Percentiles rank a stretch among this genome's conserved stretches.
phyloP scores from a whole-genome alignment of 2,329 filamentous ascomycete species.

The Endocalyx cinctus region DNA sequence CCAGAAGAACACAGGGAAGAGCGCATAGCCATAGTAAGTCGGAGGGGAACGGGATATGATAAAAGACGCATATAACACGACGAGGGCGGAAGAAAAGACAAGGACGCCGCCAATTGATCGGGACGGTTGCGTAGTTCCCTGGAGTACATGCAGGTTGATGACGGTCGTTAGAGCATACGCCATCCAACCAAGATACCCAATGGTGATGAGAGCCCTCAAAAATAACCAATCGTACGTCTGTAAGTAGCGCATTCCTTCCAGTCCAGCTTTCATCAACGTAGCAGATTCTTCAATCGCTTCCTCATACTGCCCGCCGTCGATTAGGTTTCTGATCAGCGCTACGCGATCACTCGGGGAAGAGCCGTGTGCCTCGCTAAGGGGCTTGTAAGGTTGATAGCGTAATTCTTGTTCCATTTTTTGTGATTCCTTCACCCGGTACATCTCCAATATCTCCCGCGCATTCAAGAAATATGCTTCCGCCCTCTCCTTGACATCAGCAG shows the following conservation, averaged over 20 bases:
- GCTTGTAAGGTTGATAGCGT: constrained; percentile 70
- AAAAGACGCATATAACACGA: constrained; percentile 73
- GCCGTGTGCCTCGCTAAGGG: constrained; percentile 57
- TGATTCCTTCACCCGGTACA: constrained; percentile 92
- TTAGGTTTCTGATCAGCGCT: constrained; percentile 61
- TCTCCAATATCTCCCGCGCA: constrained; percentile 81
- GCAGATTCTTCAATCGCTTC: constrained; percentile 77
- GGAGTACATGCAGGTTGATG: constrained; percentile 80
- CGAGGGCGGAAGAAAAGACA: constrained; percentile 72
- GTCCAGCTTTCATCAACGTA: constrained; percentile 67
- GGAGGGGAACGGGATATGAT: constrained; percentile 71
- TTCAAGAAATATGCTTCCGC: constrained; percentile 82
- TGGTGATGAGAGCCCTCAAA: constrained; percentile 78
- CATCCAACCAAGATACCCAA: constrained; percentile 94
- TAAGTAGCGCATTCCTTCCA: constrained; percentile 84
- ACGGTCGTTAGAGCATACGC: constrained; percentile 86
- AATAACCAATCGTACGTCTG: constrained; percentile 99
- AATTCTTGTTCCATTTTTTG: constrained; percentile 73
- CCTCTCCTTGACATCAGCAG: constrained; percentile 68
- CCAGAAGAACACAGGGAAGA: constrained; percentile 95
- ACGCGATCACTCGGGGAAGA: constrained; percentile 64
- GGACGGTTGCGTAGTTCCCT: constrained; percentile 60
- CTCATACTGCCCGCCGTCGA: constrained; percentile 62
- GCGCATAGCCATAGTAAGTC: constrained; percentile 85
- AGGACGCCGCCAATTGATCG: constrained; percentile 56